phyloP scores from a whole-genome alignment of 2,329 filamentous ascomycete species.

The Penicillium sp. region DNA sequence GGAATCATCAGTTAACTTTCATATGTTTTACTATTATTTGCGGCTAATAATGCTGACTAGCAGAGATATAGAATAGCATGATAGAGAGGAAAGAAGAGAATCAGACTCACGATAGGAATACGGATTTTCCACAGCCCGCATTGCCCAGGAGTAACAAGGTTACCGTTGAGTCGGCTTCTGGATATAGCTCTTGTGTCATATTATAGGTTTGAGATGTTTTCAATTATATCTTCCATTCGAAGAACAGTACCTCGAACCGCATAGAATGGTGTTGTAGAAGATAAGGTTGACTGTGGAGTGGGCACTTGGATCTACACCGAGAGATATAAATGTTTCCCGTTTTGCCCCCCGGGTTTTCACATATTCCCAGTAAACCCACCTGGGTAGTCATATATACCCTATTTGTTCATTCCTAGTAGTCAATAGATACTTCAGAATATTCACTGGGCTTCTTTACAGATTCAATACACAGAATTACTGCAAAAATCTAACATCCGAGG shows the following conservation, averaged over 20 bases:
- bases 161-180: slow-evolving; percentile 23
- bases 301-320: neutral
- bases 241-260: neutral
- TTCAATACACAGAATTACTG: neutral
- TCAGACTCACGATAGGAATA: slow-evolving; percentile 60
- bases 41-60: too few relatives aligned
- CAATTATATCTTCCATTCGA: neutral
- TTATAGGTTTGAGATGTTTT: neutral
- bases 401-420: too few relatives aligned
- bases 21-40: neutral
- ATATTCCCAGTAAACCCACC: neutral
- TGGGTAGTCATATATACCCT: too few relatives aligned
- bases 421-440: too few relatives aligned
- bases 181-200: neutral
- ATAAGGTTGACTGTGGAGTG: neutral
- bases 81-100: neutral
- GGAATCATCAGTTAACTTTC: neutral
- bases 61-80: neutral
- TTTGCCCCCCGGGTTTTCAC: neutral
- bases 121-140: slow-evolving; percentile 60
- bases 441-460: fast-evolving
- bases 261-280: neutral
- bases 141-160: slow-evolving; percentile 59
- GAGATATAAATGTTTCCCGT: slow-evolving; percentile 4
- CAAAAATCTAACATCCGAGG: neutral